Evolutionary conservation across 441 rosid genomes (phyloP), one percentile per base, ranked within the genome.

Genomic region (Adansonia gregorii): DNA sequence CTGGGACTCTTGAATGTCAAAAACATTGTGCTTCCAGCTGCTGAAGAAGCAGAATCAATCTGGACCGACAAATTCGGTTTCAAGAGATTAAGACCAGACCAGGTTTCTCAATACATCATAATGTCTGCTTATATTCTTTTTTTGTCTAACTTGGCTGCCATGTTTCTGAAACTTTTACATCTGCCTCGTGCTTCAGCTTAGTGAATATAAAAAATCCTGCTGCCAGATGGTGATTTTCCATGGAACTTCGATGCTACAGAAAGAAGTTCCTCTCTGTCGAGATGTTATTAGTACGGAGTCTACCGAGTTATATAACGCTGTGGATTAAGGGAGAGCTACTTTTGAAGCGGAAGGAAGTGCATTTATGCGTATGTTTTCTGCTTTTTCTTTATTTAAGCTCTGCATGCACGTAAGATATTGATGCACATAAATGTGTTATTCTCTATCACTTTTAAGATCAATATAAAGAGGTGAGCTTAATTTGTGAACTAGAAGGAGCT

Each of bases 11-110:
- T 95, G 76, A 86, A 86, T 49, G 97, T 95, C 5, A 90, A 85
- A 83, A 90, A 83, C 81, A 82, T 95, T 48, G 85, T 95, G 71
- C 91, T 93, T 15, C 98, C 99, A 64, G 92, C 99, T 5, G 97
- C 99, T 14, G 94, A 87, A 76, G 96, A 93, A 82, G 98, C 98
- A 14, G 98, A 95, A 82, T 89, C 96, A 27, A 88, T 95, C 51
- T 95, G 97, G 99, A 93, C 85, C 1, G 84, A 90, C 61, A 95
- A 91, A 83, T 92, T 93, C 65, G 95, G 99, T 69, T 95, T 95
- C 67, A 81, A 82, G 83, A 91, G 86, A 76, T 83, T 93, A 49
- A 80, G 85, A 64, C 82, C 91, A 8, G 97, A 92, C 46, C 87
- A 91, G 96, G 99, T 95, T 78, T 24, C 76, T 61, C 14, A 0